Conservation (phyloP, 2,329 filamentous ascomycete species). For the Endoconidiophora polonica region DNA sequence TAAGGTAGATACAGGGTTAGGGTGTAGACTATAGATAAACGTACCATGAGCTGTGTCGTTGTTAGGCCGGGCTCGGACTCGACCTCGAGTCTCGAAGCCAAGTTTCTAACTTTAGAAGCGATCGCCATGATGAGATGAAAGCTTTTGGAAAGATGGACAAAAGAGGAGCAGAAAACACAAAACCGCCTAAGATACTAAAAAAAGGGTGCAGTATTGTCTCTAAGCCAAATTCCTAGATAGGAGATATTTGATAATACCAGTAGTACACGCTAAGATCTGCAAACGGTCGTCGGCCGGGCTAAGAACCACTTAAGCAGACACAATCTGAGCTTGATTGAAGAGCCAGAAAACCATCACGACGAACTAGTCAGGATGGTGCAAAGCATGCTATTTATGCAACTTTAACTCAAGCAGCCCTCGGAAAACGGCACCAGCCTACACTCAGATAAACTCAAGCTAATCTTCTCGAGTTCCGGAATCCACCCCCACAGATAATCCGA, state of each 20-base stretch:
- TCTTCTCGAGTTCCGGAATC: too few species aligned
- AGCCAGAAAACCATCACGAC: too few species aligned
- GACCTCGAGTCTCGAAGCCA: conserved; percentile 49
- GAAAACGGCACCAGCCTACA: not conserved
- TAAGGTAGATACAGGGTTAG: not conserved
- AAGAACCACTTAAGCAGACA: too few species aligned
- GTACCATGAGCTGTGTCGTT: conserved; percentile 60
- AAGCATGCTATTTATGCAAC: too few species aligned
- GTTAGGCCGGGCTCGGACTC: conserved; percentile 61
- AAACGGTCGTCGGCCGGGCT: too few species aligned
- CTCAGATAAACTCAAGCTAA: not conserved
- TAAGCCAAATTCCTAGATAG: not conserved
- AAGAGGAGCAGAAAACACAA: not conserved
- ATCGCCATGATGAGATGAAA: not conserved
- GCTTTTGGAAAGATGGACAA: not conserved
- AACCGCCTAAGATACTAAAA: not conserved
- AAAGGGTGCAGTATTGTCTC: not conserved
- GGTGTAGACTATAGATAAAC: conserved; percentile 10
- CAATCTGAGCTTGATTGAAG: too few species aligned
- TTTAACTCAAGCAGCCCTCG: too few species aligned
- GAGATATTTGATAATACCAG: not conserved
- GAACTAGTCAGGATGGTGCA: too few species aligned
- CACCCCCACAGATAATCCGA: too few species aligned
- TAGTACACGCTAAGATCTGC: too few species aligned
- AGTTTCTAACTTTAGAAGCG: conserved; percentile 15